Evolutionary conservation across 2,329 filamentous ascomycete genomes (phyloP).

Genomic region (Truncatella angustata): DNA sequence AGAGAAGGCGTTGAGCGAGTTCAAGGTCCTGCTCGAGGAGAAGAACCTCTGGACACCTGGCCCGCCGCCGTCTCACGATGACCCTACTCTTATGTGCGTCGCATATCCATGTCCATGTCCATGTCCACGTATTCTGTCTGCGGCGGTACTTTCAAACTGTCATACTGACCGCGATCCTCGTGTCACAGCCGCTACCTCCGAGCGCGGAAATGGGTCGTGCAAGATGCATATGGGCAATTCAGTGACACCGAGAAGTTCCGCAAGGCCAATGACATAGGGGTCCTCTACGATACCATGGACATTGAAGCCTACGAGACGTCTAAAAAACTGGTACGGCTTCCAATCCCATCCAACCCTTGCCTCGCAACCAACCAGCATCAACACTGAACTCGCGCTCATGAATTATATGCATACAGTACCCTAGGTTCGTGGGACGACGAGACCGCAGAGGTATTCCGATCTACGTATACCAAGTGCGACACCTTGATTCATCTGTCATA

Average conservation of each 20-base stretch:
- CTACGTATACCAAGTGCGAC: constrained; percentile 84
- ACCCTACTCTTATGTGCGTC: constrained; percentile 68
- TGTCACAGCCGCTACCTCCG: constrained; percentile 75
- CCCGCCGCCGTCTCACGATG: constrained; percentile 64
- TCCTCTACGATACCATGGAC: constrained; percentile 84
- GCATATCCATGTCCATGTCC: background rate
- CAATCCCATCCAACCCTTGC: background rate
- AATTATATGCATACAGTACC: constrained; percentile 60
- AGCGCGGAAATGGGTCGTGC: constrained; percentile 75
- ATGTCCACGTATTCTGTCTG: background rate
- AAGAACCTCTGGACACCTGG: constrained; percentile 62
- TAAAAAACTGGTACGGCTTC: constrained; percentile 61
- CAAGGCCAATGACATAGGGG: constrained; percentile 71
- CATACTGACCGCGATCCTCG: constrained; percentile 12
- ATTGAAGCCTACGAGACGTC: constrained; percentile 80
- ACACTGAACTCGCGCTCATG: constrained; percentile 1
- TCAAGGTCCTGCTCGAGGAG: constrained; percentile 68
- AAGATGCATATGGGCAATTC: constrained; percentile 81
- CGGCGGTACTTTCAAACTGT: background rate
- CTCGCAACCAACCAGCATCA: too few relatives aligned
- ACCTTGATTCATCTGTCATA: constrained; percentile 80
- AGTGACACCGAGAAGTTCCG: constrained; percentile 88
- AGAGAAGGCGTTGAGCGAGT: constrained; percentile 63
- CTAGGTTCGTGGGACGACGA: constrained; percentile 90
- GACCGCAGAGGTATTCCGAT: constrained; percentile 89